phyloP scores from a whole-genome alignment of 495 filamentous ascomycete species.

The Staphylotrichum longicolle region DNA sequence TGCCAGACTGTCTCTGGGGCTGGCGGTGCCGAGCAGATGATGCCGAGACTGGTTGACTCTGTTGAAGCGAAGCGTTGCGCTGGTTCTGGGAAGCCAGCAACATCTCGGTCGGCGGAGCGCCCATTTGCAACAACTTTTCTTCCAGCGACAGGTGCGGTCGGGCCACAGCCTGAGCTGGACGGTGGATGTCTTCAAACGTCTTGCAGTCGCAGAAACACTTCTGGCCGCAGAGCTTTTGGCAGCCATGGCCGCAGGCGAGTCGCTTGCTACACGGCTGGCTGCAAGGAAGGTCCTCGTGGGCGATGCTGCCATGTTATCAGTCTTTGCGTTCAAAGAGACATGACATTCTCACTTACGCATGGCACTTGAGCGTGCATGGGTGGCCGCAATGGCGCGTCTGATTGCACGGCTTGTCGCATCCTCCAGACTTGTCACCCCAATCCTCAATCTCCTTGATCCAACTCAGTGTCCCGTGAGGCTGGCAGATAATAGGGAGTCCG shows the following conservation, averaged over 20 bases:
- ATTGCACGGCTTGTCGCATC: slow-evolving; percentile 54
- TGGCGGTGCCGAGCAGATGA: no score
- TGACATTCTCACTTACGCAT: slow-evolving; percentile 36
- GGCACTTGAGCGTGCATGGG: slow-evolving; percentile 45
- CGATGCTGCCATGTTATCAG: slow-evolving; percentile 51
- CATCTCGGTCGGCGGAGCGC: slow-evolving; percentile 9
- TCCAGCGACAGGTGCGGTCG: slow-evolving; percentile 14
- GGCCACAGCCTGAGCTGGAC: background rate
- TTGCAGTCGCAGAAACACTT: slow-evolving; percentile 39
- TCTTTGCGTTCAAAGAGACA: background rate
- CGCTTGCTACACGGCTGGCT: slow-evolving; percentile 55
- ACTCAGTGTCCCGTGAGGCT: slow-evolving; percentile 35
- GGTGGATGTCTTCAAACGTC: slow-evolving; percentile 16
- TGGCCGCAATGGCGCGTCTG: slow-evolving; percentile 45
- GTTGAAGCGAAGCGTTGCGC: background rate
- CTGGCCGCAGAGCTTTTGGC: slow-evolving; percentile 42
- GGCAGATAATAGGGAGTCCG: slow-evolving; percentile 43
- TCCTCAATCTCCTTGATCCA: slow-evolving; percentile 49
- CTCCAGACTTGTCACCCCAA: slow-evolving; percentile 56
- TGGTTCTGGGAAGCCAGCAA: slow-evolving; percentile 7
- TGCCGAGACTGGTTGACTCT: background rate
- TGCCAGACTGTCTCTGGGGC: no score
- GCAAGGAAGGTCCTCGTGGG: slow-evolving; percentile 62
- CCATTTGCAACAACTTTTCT: slow-evolving; percentile 18
- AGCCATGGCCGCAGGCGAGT: slow-evolving; percentile 65